Conservation (phyloP, 805 yeast genomes). For the Spathaspora hagerdaliae region DNA sequence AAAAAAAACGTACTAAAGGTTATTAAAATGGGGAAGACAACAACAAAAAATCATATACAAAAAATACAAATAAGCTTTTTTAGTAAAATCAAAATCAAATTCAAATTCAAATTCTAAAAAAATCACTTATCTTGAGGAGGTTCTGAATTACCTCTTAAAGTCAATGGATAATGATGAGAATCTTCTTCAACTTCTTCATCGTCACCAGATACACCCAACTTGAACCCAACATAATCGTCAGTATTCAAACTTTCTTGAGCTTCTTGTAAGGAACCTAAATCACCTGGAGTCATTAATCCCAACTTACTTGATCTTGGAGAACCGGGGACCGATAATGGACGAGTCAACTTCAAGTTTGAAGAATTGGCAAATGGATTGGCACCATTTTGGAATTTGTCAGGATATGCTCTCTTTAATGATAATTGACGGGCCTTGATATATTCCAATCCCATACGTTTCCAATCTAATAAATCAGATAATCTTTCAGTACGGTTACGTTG, state of each 20-base stretch:
- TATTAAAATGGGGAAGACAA: too few species aligned
- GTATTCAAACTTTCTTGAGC: constrained; percentile 65
- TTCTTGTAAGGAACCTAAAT: constrained; percentile 93
- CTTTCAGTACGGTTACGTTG: constrained; percentile 97
- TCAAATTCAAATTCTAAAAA: too few species aligned
- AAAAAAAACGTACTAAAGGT: too few species aligned
- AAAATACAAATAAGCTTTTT: not conserved
- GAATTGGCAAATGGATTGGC: constrained; percentile 43
- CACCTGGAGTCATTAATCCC: constrained; percentile 95
- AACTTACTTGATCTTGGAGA: constrained; percentile 71
- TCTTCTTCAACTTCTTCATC: constrained; percentile 40
- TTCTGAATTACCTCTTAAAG: constrained; percentile 47
- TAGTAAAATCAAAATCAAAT: not conserved
- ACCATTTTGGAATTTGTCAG: constrained; percentile 65
- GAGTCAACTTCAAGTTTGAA: constrained; percentile 65
- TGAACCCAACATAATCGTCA: constrained; percentile 72
- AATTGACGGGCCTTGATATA: constrained; percentile 92
- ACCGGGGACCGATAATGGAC: constrained; percentile 96
- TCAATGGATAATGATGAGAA: constrained; percentile 39
- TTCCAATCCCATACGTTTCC: constrained; percentile 98
- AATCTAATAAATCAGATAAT: constrained; percentile 85
- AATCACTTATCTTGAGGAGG: constrained; percentile 23
- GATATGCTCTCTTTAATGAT: constrained; percentile 90
- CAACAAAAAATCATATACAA: not conserved
- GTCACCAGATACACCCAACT: constrained; percentile 39